Percentiles rank a stretch among this genome's conserved stretches.
phyloP scores from a whole-genome alignment of 148 eudicot genomes.

The Rhododendron mucronatum region DNA sequence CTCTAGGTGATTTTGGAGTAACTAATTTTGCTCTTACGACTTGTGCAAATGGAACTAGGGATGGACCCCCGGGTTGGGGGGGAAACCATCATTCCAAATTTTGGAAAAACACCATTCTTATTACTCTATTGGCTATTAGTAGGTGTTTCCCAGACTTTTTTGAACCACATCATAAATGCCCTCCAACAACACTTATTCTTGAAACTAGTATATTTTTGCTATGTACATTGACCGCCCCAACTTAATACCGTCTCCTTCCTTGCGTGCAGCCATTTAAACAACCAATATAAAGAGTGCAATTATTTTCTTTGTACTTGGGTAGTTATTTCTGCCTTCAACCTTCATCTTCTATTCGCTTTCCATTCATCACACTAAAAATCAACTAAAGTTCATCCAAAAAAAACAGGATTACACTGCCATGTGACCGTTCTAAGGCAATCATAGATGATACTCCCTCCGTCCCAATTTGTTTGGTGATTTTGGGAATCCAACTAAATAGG shows the following conservation, averaged over 20 bases:
- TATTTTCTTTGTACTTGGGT: not conserved
- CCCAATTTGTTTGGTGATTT: not conserved
- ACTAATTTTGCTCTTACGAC: not conserved
- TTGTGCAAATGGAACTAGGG: not conserved
- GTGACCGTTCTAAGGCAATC: not conserved
- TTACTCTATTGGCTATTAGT: no score
- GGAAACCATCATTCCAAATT: no score
- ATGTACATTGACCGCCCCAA: no score
- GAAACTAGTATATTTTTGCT: no score
- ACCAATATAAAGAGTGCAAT: not conserved
- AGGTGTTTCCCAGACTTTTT: no score
- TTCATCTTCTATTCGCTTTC: not conserved
- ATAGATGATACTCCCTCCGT: not conserved
- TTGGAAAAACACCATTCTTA: no score
- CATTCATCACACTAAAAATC: not conserved
- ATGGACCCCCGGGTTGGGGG: not conserved
- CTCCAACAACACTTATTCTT: no score
- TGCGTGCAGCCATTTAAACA: not conserved
- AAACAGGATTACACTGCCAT: not conserved
- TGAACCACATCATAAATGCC: no score
- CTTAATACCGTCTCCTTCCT: not conserved
- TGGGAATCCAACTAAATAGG: not conserved
- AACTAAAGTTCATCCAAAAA: not conserved
- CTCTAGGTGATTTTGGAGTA: not conserved
- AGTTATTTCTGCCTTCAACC: not conserved